Percentiles rank a stretch among this genome's conserved stretches.
Evolutionary conservation across 306 rosid genomes (phyloP).

Genomic region (Alnus rubra): DNA sequence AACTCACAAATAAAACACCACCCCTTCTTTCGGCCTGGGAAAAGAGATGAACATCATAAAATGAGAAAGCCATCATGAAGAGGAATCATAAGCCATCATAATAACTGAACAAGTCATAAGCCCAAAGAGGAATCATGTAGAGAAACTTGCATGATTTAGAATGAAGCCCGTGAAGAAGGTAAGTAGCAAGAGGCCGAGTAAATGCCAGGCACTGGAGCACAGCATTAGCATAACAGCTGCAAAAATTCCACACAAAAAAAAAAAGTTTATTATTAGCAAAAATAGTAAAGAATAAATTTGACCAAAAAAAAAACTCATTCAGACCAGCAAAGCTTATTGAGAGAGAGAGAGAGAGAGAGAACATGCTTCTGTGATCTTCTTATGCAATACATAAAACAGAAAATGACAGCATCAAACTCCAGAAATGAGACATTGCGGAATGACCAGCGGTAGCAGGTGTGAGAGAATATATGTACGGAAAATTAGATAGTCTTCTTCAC

Average conservation of each 20-base stretch:
- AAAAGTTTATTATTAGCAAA: constrained; percentile 26
- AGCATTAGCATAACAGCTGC: constrained; percentile 89
- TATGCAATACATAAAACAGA: not conserved
- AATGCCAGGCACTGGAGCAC: constrained; percentile 82
- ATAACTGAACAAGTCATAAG: constrained; percentile 26
- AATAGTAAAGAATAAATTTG: not conserved
- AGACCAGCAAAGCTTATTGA: constrained; percentile 18
- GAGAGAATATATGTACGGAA: not conserved
- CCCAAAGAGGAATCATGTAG: not conserved
- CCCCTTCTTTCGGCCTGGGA: constrained; percentile 67
- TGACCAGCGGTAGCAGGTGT: not conserved
- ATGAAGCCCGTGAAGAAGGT: constrained; percentile 71
- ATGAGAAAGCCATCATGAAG: constrained; percentile 21
- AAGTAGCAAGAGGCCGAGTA: constrained; percentile 69
- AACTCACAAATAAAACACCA: constrained; percentile 91
- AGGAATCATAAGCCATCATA: not conserved
- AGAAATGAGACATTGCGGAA: not conserved
- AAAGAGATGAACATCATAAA: constrained; percentile 10
- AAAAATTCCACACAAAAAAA: constrained; percentile 9
- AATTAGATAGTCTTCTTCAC: not conserved
- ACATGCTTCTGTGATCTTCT: not conserved
- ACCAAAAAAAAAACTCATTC: not conserved
- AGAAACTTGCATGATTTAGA: constrained; percentile 61
- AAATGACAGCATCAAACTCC: not conserved
- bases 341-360: not conserved